Evolutionary conservation across 768 basidiomycete species (phyloP).

Genomic region (Harrya chromipes): DNA sequence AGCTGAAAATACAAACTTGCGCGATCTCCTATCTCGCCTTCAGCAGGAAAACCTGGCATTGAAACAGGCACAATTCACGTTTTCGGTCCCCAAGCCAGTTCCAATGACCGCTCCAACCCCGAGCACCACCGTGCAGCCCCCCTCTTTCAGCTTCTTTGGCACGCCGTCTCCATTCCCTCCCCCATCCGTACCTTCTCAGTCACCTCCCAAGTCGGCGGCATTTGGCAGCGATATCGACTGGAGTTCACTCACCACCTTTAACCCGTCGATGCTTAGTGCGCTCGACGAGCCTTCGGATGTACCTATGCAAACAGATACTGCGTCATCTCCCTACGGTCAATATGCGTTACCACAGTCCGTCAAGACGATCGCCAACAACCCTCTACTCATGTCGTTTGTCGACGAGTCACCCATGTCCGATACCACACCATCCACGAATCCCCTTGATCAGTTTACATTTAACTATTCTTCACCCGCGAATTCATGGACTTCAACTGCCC

Average conservation of each 20-base stretch:
- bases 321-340: slow-evolving; percentile 44
- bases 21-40: slow-evolving; percentile 78
- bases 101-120: slow-evolving; percentile 21
- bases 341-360: slow-evolving; percentile 48
- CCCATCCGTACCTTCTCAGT: slow-evolving; percentile 29
- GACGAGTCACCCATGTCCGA: slow-evolving; percentile 41
- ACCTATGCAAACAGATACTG: slow-evolving; percentile 58
- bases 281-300: slow-evolving; percentile 62
- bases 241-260: slow-evolving; percentile 66
- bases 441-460: slow-evolving; percentile 44
- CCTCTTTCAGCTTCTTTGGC: slow-evolving; percentile 28
- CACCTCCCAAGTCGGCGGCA: slow-evolving; percentile 24
- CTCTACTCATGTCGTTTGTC: slow-evolving; percentile 81
- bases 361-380: slow-evolving; percentile 81
- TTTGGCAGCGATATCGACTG: slow-evolving; percentile 46
- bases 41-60: slow-evolving; percentile 85
- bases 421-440: slow-evolving; percentile 15
- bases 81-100: slow-evolving; percentile 59
- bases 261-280: slow-evolving; percentile 61
- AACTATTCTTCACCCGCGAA: slow-evolving; percentile 38
- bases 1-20: slow-evolving; percentile 85
- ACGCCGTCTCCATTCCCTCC: slow-evolving; percentile 21
- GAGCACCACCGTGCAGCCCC: slow-evolving; percentile 17
- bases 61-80: slow-evolving; percentile 82
- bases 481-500: slow-evolving; percentile 20